Base-by-base conservation (phyloP, 345 rosid genomes). In the Luvunga scandens region DNA sequence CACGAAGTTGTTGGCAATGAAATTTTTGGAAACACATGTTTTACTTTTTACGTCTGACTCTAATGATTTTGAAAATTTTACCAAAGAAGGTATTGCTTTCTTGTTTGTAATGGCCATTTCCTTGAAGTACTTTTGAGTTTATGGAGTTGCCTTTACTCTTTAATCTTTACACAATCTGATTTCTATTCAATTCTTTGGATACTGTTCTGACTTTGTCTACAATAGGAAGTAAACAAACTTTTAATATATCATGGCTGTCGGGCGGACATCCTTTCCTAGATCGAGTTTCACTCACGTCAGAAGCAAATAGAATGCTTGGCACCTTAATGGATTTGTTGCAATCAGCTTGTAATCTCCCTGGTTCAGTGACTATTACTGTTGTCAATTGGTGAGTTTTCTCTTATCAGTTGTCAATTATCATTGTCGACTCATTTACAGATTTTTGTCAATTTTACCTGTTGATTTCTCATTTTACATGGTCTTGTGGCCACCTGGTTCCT, bases 11-110 rank as follows among this genome's bases (percentile, higher is more conserved):
- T 83, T 89, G 85, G 93, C 97, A 36, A 83, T 94, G 81, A 96
- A 94, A 86, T 96, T 94, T 85, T 86, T 96, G 97, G 97, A 96
- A 86, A 94, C 83, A 13, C 89, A 84, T 81, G 75, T 96, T 69
- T 84, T 94, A 78, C 93, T 89, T 67, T 96, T 96, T 84, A 90
- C 97, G 67, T 75, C 93, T 34, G 94, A 94, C 77, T 79, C 84
- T 79, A 83, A 80, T 84, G 94, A 92, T 76, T 80, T 87, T 79
- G 96, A 87, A 77, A 87, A 83, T 69, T 56, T 69, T 70, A 77
- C 79, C 66, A 36, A 65, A 10, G 92, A 89, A 96, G 99, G 99
- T 96, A 92, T 74, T 78, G 59, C 61, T 33, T 77, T 76, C 67
- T 67, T 56, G 72, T 62, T 68, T 62, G 30, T 55, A 36, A 31